Base-by-base conservation (phyloP, 768 basidiomycete species). In the Calocybe indica region DNA sequence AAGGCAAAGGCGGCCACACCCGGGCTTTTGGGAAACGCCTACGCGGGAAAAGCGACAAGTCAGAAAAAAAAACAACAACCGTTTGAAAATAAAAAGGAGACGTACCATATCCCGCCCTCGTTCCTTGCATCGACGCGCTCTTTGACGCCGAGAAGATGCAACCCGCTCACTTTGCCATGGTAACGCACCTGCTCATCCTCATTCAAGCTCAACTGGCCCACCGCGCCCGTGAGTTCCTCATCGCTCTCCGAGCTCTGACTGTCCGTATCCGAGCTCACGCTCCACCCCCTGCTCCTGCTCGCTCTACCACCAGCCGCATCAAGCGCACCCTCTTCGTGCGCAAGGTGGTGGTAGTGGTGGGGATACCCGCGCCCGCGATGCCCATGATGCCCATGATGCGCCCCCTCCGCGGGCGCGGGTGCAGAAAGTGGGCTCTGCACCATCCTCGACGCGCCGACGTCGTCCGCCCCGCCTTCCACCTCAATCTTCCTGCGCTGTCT, bases 1-100 rank as follows among this genome's bases (percentile, higher is more conserved):
- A 64, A 4, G 71, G 65, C 13, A 71, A 54, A 3, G 82, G 82
- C 0, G 92, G 92, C 92, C 92, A 94, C 22, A 92, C 86, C n/a
- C 91, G 76, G 2, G 90, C 85, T 54, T 82, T 83, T 0, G 92
- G 90, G 65, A 94, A 93, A 29, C 83, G 81, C 85, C 78, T 89
- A 58, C 22, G 4, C 22, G 22, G 5, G 46, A 58, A 52, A 30
- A 48, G 36, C 10, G 37, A 33, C 43, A 41, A 3, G 29, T 35
- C 9, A 35, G 41, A 32, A 37, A 46, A 49, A 34, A 37, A 34
- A 35, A 31, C 15, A 48, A 46, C 33, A 49, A 43, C 34, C 37
- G 29, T 45, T 46, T 14, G 33, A 42, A 49, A 44, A 51, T 14
- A 38, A 29, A 42, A 35, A 36, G 5, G n/a, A n/a, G 48, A 71